A percentile compares a stretch with the other conserved stretches of the same genome.
These are phyloP conservation scores for Brettanomyces naardenensis DNA, from an alignment of 805 yeast species.

Conservation along the genomic window DNA sequence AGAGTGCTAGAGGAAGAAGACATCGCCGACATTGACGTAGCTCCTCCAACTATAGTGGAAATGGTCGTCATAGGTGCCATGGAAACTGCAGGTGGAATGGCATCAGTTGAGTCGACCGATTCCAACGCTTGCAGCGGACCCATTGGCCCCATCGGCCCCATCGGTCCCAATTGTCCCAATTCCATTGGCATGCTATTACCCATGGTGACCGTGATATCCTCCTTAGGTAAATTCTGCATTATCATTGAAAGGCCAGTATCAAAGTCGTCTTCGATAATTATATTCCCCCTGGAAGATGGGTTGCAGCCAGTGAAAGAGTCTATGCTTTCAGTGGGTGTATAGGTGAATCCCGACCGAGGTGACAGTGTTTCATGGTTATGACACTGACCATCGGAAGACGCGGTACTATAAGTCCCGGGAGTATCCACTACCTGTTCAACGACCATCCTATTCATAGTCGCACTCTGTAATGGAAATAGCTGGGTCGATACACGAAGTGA, in stretches of 20 bases:
- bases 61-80: too few species aligned
- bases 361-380: conserved; percentile 2
- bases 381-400: conserved; percentile 2
- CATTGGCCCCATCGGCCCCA: too few species aligned
- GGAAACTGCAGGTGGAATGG: too few species aligned
- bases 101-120: too few species aligned
- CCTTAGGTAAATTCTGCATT: neutral
- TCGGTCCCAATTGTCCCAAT: too few species aligned
- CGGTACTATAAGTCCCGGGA: neutral
- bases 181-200: too few species aligned
- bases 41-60: too few species aligned
- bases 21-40: too few species aligned
- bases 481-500: too few species aligned
- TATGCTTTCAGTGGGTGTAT: conserved; percentile 17
- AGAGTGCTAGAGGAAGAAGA: too few species aligned
- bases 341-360: conserved; percentile 14
- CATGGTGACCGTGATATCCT: too few species aligned
- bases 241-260: conserved; percentile 5
- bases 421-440: conserved; percentile 3
- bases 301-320: conserved; percentile 11
- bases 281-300: conserved; percentile 2
- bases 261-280: conserved; percentile 3
- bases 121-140: too few species aligned
- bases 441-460: conserved; percentile 1
- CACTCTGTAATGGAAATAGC: neutral